Evolutionary conservation across 2,329 filamentous ascomycete species (phyloP), one percentile per base, ranked within the genome.

Genomic region (Talaromyces sp.): DNA sequence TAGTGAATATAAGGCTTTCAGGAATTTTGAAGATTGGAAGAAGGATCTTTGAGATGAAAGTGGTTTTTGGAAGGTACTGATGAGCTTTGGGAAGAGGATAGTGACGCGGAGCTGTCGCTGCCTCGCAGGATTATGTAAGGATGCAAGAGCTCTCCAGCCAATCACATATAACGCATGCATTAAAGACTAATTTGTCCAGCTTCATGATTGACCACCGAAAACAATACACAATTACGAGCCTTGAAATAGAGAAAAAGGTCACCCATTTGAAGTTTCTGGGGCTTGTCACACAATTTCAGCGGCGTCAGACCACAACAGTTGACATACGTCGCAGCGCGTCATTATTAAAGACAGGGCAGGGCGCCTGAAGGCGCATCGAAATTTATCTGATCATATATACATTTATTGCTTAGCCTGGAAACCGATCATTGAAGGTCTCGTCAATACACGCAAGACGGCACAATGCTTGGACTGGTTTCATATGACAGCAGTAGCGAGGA

Each of bases 401-500:
- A 9, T 54, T 15, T 4, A 37, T 17, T 22, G 50, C 9, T 54
- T 17, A 15, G 10, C 19, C 31, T 15, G 50, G 9, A 52, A 10
- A 10, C n/a, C 5, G 6, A 10, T 33, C 25, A 10, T 25, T 15
- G 10, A 8, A 19, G 15, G 8, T 13, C 9, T n/a, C 4, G 11
- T 19, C 22, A n/a, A 35, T 10, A 54, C 33, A 2, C 19, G 7
- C 0, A 15, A 37, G n/a, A 7, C n/a, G 27, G 37, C 19, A 70
- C 67, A 57, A 79, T 81, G 79, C 72, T 80, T 49, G 77, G 75
- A 37, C 75, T 82, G 17, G 78, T 71, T 27, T 75, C 72, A 41
- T 82, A 82, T 69, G 77, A 76, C 54, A 82, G 79, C 68, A 82
- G 79, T 68, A 80, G 78, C 66, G 80, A 81, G 52, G 80, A 81